These are phyloP conservation scores for Camellia japonica DNA, from an alignment of 148 eudicot species.

Conservation along the genomic window DNA sequence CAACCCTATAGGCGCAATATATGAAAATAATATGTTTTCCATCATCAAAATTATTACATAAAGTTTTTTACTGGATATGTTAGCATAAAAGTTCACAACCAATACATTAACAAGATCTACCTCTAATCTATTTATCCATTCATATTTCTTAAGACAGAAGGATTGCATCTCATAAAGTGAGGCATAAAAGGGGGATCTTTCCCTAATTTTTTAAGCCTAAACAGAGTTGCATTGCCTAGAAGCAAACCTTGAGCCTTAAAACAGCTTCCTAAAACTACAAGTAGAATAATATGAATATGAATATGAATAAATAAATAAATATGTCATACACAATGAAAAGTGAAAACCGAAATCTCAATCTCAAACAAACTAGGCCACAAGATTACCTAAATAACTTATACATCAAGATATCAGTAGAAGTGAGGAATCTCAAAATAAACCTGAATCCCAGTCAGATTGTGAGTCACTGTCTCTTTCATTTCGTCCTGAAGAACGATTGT, in stretches of 20 bases:
- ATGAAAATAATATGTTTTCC: too few species aligned
- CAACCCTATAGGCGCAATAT: too few species aligned
- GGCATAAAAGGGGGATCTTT: neutral
- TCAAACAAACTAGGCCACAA: neutral
- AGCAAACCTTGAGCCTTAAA: neutral
- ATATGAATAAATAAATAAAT: neutral
- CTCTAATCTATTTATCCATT: neutral
- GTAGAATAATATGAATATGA: neutral
- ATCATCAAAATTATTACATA: too few species aligned
- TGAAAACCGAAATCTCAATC: neutral
- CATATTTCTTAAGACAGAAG: neutral
- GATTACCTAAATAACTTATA: neutral
- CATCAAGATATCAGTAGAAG: neutral
- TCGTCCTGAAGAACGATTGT: constrained; percentile 68
- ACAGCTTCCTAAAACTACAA: neutral
- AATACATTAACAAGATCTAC: neutral
- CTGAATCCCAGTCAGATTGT: constrained; percentile 70
- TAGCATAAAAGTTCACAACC: neutral
- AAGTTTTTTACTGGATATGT: too few species aligned
- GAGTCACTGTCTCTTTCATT: constrained; percentile 73
- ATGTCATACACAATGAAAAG: too few species aligned
- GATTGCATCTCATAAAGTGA: neutral
- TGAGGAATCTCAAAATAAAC: constrained; percentile 30
- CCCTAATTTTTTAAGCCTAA: neutral
- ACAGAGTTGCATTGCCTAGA: neutral